These are phyloP conservation scores for Haberlea rhodopensis DNA, from an alignment of 257 asterid species.

Conservation along the genomic window DNA sequence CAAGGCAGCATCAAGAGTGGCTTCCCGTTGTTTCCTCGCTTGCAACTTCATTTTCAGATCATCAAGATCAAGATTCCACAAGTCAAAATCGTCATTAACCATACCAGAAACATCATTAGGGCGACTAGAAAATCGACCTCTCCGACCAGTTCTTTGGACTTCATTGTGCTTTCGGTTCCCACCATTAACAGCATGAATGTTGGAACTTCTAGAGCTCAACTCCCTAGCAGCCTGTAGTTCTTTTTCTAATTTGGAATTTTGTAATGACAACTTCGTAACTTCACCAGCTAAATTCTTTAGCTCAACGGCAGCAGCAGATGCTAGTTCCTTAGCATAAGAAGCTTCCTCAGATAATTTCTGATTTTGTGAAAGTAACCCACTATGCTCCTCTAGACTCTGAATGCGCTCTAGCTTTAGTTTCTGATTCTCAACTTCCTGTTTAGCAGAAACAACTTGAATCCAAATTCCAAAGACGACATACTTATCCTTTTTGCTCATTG, in stretches of 20 bases:
- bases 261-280: constrained; percentile 86
- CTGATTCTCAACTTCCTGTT: constrained; percentile 87
- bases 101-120: constrained; percentile 53
- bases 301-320: constrained; percentile 98
- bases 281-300: constrained; percentile 88
- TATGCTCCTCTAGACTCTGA: constrained; percentile 75
- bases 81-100: constrained; percentile 63
- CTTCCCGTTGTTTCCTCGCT: constrained; percentile 85
- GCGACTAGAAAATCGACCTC: constrained; percentile 59
- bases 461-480: neutral
- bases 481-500: too few relatives aligned
- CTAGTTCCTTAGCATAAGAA: constrained; percentile 94
- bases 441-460: constrained; percentile 25
- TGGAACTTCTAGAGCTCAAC: constrained; percentile 41
- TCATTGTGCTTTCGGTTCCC: constrained; percentile 61
- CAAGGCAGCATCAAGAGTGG: constrained; percentile 79
- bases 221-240: constrained; percentile 71
- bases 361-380: constrained; percentile 76
- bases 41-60: constrained; percentile 86
- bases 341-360: constrained; percentile 93
- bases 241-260: constrained; percentile 75
- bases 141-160: constrained; percentile 50
- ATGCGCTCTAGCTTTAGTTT: constrained; percentile 75
- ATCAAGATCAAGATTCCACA: constrained; percentile 72
- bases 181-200: constrained; percentile 17